Evolutionary conservation across 1,284 basidiomycete genomes (phyloP), one percentile per base, ranked within the genome.

Genomic region (Moesziomyces parantarcticus): DNA sequence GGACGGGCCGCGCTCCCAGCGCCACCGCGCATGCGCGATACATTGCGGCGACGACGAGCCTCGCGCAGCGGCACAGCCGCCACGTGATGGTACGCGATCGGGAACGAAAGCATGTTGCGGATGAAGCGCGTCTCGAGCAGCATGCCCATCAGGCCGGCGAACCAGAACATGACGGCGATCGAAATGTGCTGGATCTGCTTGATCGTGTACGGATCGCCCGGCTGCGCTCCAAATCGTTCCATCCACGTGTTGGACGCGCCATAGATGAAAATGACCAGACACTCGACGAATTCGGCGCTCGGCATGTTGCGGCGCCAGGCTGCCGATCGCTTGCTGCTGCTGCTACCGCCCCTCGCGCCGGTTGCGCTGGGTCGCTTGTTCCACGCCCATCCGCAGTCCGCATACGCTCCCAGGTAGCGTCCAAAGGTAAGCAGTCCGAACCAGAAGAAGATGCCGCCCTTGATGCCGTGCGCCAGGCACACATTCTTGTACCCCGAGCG

Each of bases 151-250:
- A 94, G 87, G 5, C 95, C 95, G 11, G 92, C 93, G 78, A 94
- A 96, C 90, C 93, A 97, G 85, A 96, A 97, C 94, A 95, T 96
- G 77, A 90, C 83, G 10, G 94, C 94, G 67, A 98, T 97, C 58
- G 91, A 90, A 71, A 97, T 96, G 83, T 98, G 96, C 83, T 98
- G 94, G 21, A 97, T 89, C 83, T 97, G 90, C 85, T 96, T 97
- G 50, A 94, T 92, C 1, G 92, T 92, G 85, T 89, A 97, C 3
- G 94, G 92, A 80, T 92, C 90, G 20, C 92, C 93, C 0, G 91
- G 85, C 21, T 88, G 84, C 0, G 90, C 91, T 9, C 94, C 94
- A 76, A 97, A 92, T 5, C 84, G 89, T 84, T 98, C 95, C 92
- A 98, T 94, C 93, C 94, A 98, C 9, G 92, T 94, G 84, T 98